Evolutionary conservation across 139 green algal genomes (phyloP), one percentile per base, ranked within the genome.

Genomic region (Micromonas pusilla): DNA sequence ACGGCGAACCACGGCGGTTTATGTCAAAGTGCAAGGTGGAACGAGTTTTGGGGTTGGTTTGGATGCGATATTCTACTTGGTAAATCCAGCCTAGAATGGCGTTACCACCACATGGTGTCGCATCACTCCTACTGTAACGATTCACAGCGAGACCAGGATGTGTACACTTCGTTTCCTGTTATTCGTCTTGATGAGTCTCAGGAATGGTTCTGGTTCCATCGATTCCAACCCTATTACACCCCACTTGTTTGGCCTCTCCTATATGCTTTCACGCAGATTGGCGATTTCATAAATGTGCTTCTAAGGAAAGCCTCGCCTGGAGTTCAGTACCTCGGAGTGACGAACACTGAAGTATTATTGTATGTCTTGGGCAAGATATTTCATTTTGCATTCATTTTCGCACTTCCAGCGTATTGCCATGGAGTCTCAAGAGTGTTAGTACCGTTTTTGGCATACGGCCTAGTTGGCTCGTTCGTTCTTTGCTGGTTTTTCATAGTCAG

Each of bases 101-200:
- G 70, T 19, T 80, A 83, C 72, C 79, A 83, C 64, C 79, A 83
- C 70, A 76, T 74, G 70, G 52, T 82, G 2, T 52, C 23, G 5
- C 79, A 83, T 54, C 79, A 83, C 64, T 54, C 79, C 16, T 77
- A 83, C 60, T 83, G 79, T 45, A 83, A 83, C 79, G 79, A 80
- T 2, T 28, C 34, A 26, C 9, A 54, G 25, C 26, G 53, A 25
- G 79, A 83, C 62, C 57, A 80, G 32, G 79, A 83, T 66, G 70
- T 83, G 31, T 75, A 75, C 65, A 77, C 62, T 16, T n/a, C 78
- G 3, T 73, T 65, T 6, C 79, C 79, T 6, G 4, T 83, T 16
- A 32, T 83, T 25, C 72, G 79, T n/a, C 70, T 83, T 26, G 70
- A 83, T 34, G n/a, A 62, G 3, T n/a, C 28, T 13, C 72, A 75